Conservation (phyloP, 768 basidiomycete species). For the Termitomyces sp. region DNA sequence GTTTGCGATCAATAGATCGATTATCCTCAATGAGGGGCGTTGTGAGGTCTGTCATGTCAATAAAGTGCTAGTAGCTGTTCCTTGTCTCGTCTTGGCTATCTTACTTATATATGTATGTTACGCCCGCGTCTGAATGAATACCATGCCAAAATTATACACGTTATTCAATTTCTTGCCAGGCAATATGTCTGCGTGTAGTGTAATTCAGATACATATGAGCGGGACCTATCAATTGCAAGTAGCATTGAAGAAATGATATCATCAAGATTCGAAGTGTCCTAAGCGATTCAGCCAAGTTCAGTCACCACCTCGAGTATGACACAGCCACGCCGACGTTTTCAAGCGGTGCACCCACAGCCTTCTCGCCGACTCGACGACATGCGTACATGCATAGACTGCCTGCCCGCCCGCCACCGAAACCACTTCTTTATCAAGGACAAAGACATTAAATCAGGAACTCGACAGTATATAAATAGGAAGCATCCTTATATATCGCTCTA, state of each 20-base stretch:
- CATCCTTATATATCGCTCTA: neutral
- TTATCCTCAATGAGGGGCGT: neutral
- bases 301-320: neutral
- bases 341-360: neutral
- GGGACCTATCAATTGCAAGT: neutral
- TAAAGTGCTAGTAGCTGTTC: conserved; percentile 2
- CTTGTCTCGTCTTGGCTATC: conserved; percentile 11
- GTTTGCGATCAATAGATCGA: conserved; percentile 9
- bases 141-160: neutral
- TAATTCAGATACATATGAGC: too few species aligned
- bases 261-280: neutral
- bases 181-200: neutral
- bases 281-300: neutral
- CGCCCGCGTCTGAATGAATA: neutral
- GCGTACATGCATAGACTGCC: neutral
- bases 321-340: conserved; percentile 11
- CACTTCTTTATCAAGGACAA: neutral
- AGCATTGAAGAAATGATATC: conserved; percentile 1
- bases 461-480: neutral
- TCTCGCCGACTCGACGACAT: neutral
- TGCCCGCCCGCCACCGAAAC: neutral
- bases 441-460: neutral
- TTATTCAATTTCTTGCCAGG: neutral
- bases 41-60: conserved; percentile 4
- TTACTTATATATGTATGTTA: conserved; percentile 19